Evolutionary conservation across 1,284 basidiomycete species (phyloP), one percentile per base, ranked within the genome.

Genomic region (Sanghuangporus sanghuang): DNA sequence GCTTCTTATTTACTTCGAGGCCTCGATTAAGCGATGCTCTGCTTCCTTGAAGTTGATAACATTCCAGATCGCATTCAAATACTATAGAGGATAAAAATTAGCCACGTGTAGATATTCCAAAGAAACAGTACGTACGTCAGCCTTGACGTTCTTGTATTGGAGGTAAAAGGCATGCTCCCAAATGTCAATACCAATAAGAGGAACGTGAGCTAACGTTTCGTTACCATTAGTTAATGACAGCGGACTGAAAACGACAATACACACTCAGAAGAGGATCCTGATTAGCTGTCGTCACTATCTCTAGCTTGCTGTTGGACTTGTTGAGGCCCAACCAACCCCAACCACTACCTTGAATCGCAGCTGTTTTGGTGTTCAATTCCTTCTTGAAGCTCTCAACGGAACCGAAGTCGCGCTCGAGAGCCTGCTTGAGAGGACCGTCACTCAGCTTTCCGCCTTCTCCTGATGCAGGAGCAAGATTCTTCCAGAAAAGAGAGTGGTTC

Each of bases 301-400:
- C 94, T 52, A 98, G 86, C 76, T 85, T 89, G 78, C 90, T 87
- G 57, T 81, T 85, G 23, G 73, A 72, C 42, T 83, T 71, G 76
- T 91, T 91, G 75, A 85, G 92, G 48, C 91, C 93, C 65, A 98
- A 84, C 96, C 96, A 98, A 58, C 95, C 96, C 97, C 96, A 99
- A 21, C 96, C 97, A 67, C 92, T 95, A 54, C 96, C 97, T 78
- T 99, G 96, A 69, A 99, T 91, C 61, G 84, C 94, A 53, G 92
- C 92, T n/a, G 96, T 96, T 68, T 84, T 85, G 35, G 93, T 76
- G 78, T 96, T 98, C 75, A 98, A 85, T 68, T 84, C 83, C 67
- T 90, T 89, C 74, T 85, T 87, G 76, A 91, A 79, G 67, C 77
- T 79, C 61, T 90, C 89, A 64, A 98, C 77, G 12, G 87, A 87